Evolutionary conservation across 140 eudicot species (phyloP).

Genomic region (Ambrosia hybrid): DNA sequence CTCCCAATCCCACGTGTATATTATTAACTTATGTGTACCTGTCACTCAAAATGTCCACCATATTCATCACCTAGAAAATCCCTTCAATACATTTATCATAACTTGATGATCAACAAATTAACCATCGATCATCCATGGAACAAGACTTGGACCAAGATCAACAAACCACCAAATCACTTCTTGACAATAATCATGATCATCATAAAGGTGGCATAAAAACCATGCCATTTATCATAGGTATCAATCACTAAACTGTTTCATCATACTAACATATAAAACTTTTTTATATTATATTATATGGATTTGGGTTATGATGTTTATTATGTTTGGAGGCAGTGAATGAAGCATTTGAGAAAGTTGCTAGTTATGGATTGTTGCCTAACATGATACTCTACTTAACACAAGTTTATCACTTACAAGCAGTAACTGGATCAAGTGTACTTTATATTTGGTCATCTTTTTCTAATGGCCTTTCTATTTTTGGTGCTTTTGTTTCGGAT

Average conservation of each 20-base stretch:
- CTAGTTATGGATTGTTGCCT: slow-evolving; percentile 32
- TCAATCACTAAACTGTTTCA: neutral
- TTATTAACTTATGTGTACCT: too few species aligned
- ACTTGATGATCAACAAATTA: too few species aligned
- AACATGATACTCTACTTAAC: slow-evolving; percentile 39
- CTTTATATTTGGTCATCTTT: slow-evolving; percentile 26
- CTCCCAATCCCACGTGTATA: too few species aligned
- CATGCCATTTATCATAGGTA: slow-evolving; percentile 45
- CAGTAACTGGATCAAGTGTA: slow-evolving; percentile 24
- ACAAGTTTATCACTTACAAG: slow-evolving; percentile 36
- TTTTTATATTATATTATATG: neutral
- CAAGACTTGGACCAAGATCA: neutral
- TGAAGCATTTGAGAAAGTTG: slow-evolving; percentile 35
- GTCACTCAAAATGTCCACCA: too few species aligned
- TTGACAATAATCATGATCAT: slow-evolving; percentile 16
- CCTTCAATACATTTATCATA: too few species aligned
- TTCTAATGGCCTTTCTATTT: slow-evolving; percentile 29
- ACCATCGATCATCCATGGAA: too few species aligned
- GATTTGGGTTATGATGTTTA: neutral
- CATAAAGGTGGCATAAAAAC: slow-evolving; percentile 36
- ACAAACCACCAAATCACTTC: slow-evolving; percentile 28
- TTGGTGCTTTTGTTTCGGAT: slow-evolving; percentile 38
- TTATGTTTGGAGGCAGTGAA: slow-evolving; percentile 19
- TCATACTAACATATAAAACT: neutral
- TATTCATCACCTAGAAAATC: too few species aligned